Percentiles rank a stretch among this genome's conserved stretches.
phyloP scores from a whole-genome alignment of 257 asterid species.

The Scutellaria galericulata region DNA sequence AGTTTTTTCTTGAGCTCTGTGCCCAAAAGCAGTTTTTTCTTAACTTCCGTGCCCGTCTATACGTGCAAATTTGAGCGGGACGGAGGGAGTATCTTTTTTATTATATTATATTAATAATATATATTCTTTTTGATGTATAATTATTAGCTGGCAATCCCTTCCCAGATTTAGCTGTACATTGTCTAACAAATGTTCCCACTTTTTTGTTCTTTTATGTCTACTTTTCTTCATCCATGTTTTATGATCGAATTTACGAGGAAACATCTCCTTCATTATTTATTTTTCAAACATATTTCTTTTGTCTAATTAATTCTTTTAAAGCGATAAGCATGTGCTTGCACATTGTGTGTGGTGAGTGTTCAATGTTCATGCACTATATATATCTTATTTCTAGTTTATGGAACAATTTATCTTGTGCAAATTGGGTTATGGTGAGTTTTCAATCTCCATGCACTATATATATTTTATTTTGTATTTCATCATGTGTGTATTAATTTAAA shows the following conservation, averaged over 20 bases:
- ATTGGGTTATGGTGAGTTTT: conserved; percentile 39
- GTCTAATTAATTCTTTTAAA: conserved; percentile 2
- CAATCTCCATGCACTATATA: conserved; percentile 33
- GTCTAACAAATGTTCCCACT: conserved; percentile 32
- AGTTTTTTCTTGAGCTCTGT: too few species aligned
- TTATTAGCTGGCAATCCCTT: conserved; percentile 46
- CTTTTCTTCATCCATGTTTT: background rate
- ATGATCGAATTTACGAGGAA: conserved; percentile 29
- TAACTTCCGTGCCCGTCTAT: too few species aligned
- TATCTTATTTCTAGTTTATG: background rate
- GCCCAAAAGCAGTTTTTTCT: too few species aligned
- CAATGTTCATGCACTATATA: conserved; percentile 34
- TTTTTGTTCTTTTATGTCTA: conserved; percentile 21
- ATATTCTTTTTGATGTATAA: background rate
- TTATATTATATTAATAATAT: background rate
- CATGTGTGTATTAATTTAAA: too few species aligned
- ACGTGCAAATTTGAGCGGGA: too few species aligned
- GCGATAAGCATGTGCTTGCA: conserved; percentile 64
- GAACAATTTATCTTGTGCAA: conserved; percentile 27
- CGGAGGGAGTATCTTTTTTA: background rate
- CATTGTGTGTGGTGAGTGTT: conserved; percentile 56
- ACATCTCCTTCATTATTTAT: conserved; percentile 20
- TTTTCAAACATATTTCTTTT: conserved; percentile 19
- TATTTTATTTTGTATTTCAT: too few species aligned
- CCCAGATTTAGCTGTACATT: conserved; percentile 54